These are phyloP conservation scores for Mentha longifolia DNA, from an alignment of 257 asterid genomes.

Conservation along the genomic window DNA sequence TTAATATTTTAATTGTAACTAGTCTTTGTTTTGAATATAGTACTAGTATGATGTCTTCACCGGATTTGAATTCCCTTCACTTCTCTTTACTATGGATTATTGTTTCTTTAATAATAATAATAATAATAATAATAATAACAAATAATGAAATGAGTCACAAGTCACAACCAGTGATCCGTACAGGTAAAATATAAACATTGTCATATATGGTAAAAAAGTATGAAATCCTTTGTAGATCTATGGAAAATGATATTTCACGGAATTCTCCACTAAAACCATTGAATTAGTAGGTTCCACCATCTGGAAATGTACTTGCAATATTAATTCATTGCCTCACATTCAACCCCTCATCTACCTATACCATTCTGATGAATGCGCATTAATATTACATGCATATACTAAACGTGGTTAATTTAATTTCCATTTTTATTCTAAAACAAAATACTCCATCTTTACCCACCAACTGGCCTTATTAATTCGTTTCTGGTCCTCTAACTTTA, in stretches of 20 bases:
- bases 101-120: too few relatives aligned
- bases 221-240: conserved; percentile 44
- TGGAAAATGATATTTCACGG: conserved; percentile 47
- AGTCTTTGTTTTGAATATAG: too few relatives aligned
- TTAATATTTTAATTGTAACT: too few relatives aligned
- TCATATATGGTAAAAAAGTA: conserved; percentile 23
- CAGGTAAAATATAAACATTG: conserved; percentile 15
- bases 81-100: too few relatives aligned
- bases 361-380: not conserved
- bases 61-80: too few relatives aligned
- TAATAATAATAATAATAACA: too few relatives aligned
- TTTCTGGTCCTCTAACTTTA: not conserved
- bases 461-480: not conserved
- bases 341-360: not conserved
- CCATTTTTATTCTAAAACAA: not conserved
- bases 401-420: not conserved
- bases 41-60: too few relatives aligned
- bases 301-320: conserved; percentile 31
- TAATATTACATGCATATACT: not conserved
- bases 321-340: conserved; percentile 16
- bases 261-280: conserved; percentile 24
- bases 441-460: not conserved
- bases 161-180: not conserved
- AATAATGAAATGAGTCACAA: not conserved
- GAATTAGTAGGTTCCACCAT: conserved; percentile 38